Percentiles rank a stretch among this genome's conserved stretches.
Evolutionary conservation across 2,329 filamentous ascomycete species (phyloP).

Genomic region (Amylocarpus encephaloides): DNA sequence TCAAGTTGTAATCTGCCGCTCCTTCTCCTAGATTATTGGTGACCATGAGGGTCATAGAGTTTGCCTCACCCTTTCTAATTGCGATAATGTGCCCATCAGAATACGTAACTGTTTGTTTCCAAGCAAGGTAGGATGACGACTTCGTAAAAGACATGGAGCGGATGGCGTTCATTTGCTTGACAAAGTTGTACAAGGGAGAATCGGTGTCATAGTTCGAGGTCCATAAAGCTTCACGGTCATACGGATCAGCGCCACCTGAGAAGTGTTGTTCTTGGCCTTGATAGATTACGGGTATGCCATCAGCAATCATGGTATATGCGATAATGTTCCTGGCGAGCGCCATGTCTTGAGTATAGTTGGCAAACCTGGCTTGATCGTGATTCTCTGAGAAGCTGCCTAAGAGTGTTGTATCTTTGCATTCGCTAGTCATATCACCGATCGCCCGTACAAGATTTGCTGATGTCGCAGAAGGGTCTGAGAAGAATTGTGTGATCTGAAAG

Average conservation of each 20-base stretch:
- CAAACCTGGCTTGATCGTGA: constrained; percentile 38
- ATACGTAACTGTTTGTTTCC: constrained; percentile 7
- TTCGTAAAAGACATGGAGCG: constrained; percentile 12
- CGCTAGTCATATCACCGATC: constrained; percentile 4
- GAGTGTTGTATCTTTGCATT: constrained; percentile 30
- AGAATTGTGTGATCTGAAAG: constrained; percentile 9
- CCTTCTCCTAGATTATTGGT: constrained; percentile 35
- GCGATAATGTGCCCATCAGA: constrained; percentile 14
- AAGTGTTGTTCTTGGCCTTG: constrained; percentile 48
- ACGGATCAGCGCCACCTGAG: constrained; percentile 33
- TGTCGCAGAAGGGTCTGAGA: constrained; percentile 10
- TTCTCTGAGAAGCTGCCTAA: constrained; percentile 38
- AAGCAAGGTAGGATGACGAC: constrained; percentile 10
- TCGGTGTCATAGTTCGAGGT: constrained; percentile 33
- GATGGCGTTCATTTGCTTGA: constrained; percentile 21
- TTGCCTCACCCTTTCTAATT: constrained; percentile 12
- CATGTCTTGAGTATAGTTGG: constrained; percentile 22
- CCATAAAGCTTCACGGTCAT: constrained; percentile 41
- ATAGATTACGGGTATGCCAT: constrained; percentile 48
- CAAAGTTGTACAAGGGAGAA: constrained; percentile 34
- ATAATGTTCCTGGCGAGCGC: constrained; percentile 39
- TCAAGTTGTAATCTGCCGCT: constrained; percentile 3
- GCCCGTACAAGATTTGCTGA: constrained; percentile 9
- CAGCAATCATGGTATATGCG: constrained; percentile 41
- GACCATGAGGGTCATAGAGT: constrained; percentile 23